A percentile compares a stretch with the other conserved stretches of the same genome.
phyloP scores from a whole-genome alignment of 1,284 basidiomycete genomes.

The Heimioporus retisporus region DNA sequence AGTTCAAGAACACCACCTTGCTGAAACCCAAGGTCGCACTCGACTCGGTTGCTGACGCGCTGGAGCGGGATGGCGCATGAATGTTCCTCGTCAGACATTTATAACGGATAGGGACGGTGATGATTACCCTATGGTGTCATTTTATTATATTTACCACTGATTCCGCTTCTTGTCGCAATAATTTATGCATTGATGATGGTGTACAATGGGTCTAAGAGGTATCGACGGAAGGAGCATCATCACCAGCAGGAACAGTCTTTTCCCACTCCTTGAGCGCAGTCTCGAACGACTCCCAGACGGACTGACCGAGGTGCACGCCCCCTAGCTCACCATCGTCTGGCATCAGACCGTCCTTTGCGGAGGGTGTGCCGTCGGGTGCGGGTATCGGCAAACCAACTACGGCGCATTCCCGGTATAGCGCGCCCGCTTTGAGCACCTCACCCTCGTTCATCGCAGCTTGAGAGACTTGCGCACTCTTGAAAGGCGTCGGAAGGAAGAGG shows the following conservation, averaged over 20 bases:
- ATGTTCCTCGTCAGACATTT: no score
- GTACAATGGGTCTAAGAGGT: conserved; percentile 6
- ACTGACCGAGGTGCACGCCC: conserved; percentile 70
- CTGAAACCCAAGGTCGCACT: conserved; percentile 52
- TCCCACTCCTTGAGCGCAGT: conserved; percentile 72
- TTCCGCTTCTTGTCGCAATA: conserved; percentile 25
- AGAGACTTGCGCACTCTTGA: conserved; percentile 51
- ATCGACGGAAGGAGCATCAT: conserved; percentile 39
- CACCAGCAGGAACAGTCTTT: conserved; percentile 44
- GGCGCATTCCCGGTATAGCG: no score
- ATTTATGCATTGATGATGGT: conserved; percentile 26
- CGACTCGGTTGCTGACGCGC: conserved; percentile 41
- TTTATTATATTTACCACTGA: conserved; percentile 41
- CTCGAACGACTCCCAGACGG: conserved; percentile 82
- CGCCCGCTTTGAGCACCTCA: conserved; percentile 78
- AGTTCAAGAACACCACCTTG: conserved; percentile 40
- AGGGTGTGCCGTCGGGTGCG: no score
- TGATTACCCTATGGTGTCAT: conserved; percentile 23
- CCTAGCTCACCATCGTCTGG: conserved; percentile 75
- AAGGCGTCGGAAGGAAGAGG: conserved; percentile 80
- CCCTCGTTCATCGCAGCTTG: background rate
- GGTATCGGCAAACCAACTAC: no score
- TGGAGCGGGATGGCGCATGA: conserved; percentile 31
- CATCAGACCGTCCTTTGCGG: conserved; percentile 50
- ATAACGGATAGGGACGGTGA: background rate